Percentiles rank a stretch among this genome's conserved stretches.
Conservation (phyloP, 2,329 filamentous ascomycete species). For the Apiospora rasikravindrae region DNA sequence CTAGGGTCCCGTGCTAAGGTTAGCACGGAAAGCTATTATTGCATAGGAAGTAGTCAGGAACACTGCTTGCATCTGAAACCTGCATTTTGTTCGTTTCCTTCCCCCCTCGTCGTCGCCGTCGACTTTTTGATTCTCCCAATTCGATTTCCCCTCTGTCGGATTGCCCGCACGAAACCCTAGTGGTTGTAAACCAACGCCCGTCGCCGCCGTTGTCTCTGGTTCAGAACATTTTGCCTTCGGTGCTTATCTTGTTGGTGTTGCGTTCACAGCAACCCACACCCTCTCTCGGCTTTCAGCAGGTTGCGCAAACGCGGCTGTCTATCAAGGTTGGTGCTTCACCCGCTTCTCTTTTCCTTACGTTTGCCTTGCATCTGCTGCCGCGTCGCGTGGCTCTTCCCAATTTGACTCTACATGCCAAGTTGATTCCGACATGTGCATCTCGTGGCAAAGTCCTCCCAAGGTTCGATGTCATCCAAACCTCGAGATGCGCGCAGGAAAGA, state of each 20-base stretch:
- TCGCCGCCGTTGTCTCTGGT: background rate
- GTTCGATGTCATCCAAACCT: background rate
- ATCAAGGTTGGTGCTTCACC: slow-evolving; percentile 12
- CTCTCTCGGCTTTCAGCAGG: background rate
- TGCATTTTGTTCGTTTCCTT: slow-evolving; percentile 10
- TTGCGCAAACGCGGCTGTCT: slow-evolving; percentile 10
- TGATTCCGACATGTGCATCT: background rate
- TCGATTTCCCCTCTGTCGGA: background rate
- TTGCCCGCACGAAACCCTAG: slow-evolving; percentile 12
- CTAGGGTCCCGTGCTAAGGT: slow-evolving; percentile 9
- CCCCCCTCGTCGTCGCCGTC: slow-evolving; percentile 11
- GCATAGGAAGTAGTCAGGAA: slow-evolving; percentile 1
- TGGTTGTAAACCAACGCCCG: background rate
- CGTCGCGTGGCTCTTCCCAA: background rate
- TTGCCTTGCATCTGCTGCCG: background rate
- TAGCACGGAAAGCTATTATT: slow-evolving; percentile 14
- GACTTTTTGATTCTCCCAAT: background rate
- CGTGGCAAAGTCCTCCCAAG: background rate
- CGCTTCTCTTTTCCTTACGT: background rate
- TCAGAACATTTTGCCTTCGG: background rate
- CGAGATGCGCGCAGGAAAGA: background rate
- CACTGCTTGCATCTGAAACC: slow-evolving; percentile 9
- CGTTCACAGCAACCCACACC: background rate
- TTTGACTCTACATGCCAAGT: slow-evolving; percentile 1
- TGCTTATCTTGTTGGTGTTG: background rate